Percentiles rank a stretch among this genome's conserved stretches.
These are phyloP conservation scores for Lasiodiplodia hormozganensis DNA, from an alignment of 2,329 filamentous ascomycete species.

Conservation along the genomic window DNA sequence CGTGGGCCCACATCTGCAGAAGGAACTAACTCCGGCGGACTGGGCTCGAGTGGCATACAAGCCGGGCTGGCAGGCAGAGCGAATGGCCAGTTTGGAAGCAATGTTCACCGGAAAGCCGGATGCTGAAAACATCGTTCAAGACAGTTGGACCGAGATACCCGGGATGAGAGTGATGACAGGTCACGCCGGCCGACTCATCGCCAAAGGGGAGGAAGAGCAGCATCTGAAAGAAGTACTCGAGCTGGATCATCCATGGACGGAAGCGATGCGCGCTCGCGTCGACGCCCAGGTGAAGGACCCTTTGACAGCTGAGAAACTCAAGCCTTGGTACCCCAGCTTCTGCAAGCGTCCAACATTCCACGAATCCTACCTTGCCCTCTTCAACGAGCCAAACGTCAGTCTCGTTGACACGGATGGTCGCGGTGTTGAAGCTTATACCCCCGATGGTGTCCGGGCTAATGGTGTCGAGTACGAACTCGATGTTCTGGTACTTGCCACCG, in stretches of 20 bases:
- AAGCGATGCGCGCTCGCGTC: conserved; percentile 55
- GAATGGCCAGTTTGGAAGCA: not conserved
- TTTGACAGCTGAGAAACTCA: conserved; percentile 59
- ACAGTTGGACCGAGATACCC: not conserved
- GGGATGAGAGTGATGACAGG: not conserved
- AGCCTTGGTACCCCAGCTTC: conserved; percentile 66
- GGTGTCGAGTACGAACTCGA: conserved; percentile 56
- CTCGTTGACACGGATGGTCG: conserved; percentile 66
- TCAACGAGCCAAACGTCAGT: conserved; percentile 65
- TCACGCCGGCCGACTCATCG: conserved; percentile 37
- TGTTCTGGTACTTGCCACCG: conserved; percentile 50
- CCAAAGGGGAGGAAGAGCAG: conserved; percentile 45
- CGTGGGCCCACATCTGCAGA: conserved; percentile 37
- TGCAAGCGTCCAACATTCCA: conserved; percentile 71
- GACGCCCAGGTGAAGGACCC: conserved; percentile 60
- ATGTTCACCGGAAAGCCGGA: not conserved
- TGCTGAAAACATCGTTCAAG: not conserved
- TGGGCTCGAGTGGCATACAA: conserved; percentile 56
- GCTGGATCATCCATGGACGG: conserved; percentile 52
- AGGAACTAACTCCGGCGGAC: conserved; percentile 35
- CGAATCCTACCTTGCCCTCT: conserved; percentile 64
- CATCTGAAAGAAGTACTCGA: conserved; percentile 41
- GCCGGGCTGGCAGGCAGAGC: not conserved
- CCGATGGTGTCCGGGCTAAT: conserved; percentile 47
- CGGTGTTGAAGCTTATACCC: conserved; percentile 57